These are phyloP conservation scores for Tilletia indica DNA, from an alignment of 1,284 basidiomycete genomes.

Conservation along the genomic window DNA sequence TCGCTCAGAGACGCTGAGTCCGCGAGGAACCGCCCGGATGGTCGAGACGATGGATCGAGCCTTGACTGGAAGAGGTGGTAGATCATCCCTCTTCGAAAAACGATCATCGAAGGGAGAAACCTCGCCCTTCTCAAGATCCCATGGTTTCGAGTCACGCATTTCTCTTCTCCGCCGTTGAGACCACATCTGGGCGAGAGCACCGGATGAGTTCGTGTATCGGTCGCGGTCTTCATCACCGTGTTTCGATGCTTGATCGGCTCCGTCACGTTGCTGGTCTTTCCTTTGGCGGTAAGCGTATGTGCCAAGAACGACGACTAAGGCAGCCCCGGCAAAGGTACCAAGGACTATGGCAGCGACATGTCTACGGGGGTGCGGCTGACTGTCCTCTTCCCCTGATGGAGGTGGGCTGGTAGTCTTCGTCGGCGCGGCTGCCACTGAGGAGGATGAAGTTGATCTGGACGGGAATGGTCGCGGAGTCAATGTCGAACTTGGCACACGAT, in stretches of 20 bases:
- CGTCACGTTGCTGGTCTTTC: neutral
- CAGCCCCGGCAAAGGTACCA: slow-evolving; percentile 2
- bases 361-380: neutral
- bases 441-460: neutral
- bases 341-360: slow-evolving; percentile 4
- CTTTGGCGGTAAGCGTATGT: neutral
- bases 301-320: neutral
- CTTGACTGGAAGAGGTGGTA: neutral
- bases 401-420: neutral
- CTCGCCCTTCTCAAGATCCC: neutral
- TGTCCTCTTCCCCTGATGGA: neutral
- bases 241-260: neutral
- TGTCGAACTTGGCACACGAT: neutral
- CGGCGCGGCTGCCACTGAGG: neutral
- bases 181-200: neutral
- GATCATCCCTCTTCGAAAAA: neutral
- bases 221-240: neutral
- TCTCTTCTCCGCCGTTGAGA: neutral
- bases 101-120: neutral
- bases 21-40: neutral
- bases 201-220: neutral
- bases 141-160: no score
- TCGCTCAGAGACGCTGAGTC: neutral
- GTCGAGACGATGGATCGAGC: neutral
- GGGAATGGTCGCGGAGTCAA: neutral